A percentile compares a stretch with the other conserved stretches of the same genome.
Conservation (phyloP, 768 basidiomycete genomes). For the Collybia sordida region DNA sequence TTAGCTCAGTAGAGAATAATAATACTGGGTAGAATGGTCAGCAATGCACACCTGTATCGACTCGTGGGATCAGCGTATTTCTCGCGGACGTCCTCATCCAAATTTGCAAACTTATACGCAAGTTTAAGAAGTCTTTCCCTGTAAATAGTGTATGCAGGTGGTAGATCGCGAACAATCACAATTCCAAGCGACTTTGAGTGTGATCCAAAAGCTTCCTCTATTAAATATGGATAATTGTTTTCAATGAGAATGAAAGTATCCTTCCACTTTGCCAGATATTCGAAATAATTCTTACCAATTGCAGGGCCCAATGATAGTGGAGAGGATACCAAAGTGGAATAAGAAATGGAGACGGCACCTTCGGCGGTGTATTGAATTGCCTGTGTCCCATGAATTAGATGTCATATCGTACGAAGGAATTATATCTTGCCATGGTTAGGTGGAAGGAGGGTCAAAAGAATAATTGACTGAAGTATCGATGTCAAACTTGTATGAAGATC, state of each 20-base stretch:
- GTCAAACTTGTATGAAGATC: too few species aligned
- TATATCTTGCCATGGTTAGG: constrained; percentile 18
- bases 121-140: constrained; percentile 74
- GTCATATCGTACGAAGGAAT: constrained; percentile 13
- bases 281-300: constrained; percentile 50
- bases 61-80: constrained; percentile 71
- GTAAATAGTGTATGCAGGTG: constrained; percentile 56
- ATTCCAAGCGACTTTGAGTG: constrained; percentile 76
- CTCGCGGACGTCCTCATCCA: constrained; percentile 68
- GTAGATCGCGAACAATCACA: constrained; percentile 80
- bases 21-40: not conserved
- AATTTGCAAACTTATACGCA: constrained; percentile 71
- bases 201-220: constrained; percentile 84
- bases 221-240: too few species aligned
- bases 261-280: not conserved
- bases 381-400: constrained; percentile 16
- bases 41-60: constrained; percentile 63
- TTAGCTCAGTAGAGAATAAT: not conserved
- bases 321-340: constrained; percentile 51
- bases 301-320: constrained; percentile 53
- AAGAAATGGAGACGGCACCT: constrained; percentile 63
- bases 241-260: not conserved
- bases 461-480: too few species aligned
- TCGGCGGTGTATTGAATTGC: constrained; percentile 38
- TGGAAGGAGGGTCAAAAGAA: not conserved